Evolutionary conservation across 2,329 filamentous ascomycete genomes (phyloP), one percentile per base, ranked within the genome.

Genomic region (Fusarium citri): DNA sequence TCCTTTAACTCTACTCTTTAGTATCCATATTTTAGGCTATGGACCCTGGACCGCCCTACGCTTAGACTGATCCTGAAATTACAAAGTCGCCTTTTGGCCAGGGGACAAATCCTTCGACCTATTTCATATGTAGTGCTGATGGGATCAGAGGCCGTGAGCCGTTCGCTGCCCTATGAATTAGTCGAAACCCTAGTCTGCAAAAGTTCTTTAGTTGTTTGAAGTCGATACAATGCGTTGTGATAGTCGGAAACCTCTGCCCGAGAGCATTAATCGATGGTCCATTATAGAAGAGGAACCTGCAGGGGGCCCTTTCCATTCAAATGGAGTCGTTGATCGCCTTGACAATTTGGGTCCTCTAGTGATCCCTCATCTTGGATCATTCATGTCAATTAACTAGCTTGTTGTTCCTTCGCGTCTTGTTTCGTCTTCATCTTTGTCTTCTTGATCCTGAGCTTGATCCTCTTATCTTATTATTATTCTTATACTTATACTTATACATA

Each of bases 21-120:
- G 30, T 67, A 49, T 49, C 67, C 67, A 71, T 57, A 51, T 56
- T 68, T 68, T 71, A 68, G 67, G 45, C 67, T 68, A 46, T 40
- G 30, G 26, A 42, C 43, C 58, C 67, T 66, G 48, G 48, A 20
- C 18, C 42, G 20, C 55, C 61, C 41, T 48, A 49, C 14, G 23
- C 30, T 49, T 37, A 41, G 41, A 34, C 30, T 56, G 50, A 56
- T 50, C 50, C 66, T 68, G 51, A 68, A 62, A 68, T 70, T 71
- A 50, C 28, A 40, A 37, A 15, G 57, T 56, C n/a, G 45, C 45
- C 28, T 40, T 49, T 10, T 26, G n/a, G 16, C 61, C 56, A 63
- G 66, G 66, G 45, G 53, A 40, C 18, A 41, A 45, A 69, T 69
- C 66, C 66, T 69, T 37, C 56, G 51, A 41, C 30, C 65, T 50